Percentiles rank a stretch among this genome's conserved stretches.
Evolutionary conservation across 352 stramenopile genomes (phyloP).

Genomic region (Pythium pyrilobum): DNA sequence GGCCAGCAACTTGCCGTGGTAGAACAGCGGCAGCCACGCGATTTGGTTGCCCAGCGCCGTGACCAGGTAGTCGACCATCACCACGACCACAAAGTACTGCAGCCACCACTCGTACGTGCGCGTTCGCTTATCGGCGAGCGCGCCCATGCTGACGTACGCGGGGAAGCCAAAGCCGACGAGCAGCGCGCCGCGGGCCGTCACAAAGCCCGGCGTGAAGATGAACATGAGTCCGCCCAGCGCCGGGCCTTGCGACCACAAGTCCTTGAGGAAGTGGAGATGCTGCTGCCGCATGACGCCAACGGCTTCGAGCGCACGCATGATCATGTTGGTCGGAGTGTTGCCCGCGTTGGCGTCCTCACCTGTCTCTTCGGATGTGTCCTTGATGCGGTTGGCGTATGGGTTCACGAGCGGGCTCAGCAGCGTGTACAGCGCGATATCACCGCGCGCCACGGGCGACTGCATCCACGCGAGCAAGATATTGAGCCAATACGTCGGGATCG

Average conservation of each 20-base stretch:
- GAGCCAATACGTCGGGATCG: constrained; percentile 45
- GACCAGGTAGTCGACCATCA: constrained; percentile 67
- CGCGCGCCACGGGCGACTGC: constrained; percentile 67
- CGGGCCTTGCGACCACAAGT: constrained; percentile 75
- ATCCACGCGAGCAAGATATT: constrained; percentile 80
- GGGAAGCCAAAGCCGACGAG: constrained; percentile 80
- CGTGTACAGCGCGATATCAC: constrained; percentile 68
- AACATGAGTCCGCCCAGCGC: constrained; percentile 76
- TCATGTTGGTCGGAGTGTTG: constrained; percentile 51
- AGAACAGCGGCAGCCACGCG: constrained; percentile 81
- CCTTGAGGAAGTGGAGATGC: constrained; percentile 63
- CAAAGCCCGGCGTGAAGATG: constrained; percentile 80
- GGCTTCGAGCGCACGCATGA: constrained; percentile 62
- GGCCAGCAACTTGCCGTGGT: constrained; percentile 76
- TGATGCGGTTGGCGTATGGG: constrained; percentile 66
- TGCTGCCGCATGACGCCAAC: constrained; percentile 60
- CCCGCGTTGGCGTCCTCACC: constrained; percentile 2
- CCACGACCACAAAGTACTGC: constrained; percentile 71
- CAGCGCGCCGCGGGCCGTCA: constrained; percentile 68
- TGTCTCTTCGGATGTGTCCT: constrained; percentile 25
- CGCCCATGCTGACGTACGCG: constrained; percentile 74
- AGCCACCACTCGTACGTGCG: constrained; percentile 88
- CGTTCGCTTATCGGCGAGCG: constrained; percentile 66
- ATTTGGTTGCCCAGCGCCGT: constrained; percentile 46
- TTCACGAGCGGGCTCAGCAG: constrained; percentile 60